Conservation (phyloP, 1,284 basidiomycete genomes). For the Apiotrichum gracile region DNA sequence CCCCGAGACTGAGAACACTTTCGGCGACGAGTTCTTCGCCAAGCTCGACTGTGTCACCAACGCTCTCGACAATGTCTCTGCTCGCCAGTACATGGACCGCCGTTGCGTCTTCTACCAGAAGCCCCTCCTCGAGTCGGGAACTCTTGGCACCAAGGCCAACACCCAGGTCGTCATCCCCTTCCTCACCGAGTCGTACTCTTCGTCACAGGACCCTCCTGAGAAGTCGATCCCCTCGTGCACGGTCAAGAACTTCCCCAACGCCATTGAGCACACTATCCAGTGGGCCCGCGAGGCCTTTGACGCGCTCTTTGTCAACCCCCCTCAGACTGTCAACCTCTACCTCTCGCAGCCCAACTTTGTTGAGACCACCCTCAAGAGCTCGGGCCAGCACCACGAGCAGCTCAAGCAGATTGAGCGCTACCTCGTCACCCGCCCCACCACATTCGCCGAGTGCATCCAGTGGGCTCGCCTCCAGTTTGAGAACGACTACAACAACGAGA, state of each 20-base stretch:
- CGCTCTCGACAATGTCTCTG: constrained; percentile 95
- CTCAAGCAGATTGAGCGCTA: constrained; percentile 84
- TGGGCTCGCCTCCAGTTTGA: constrained; percentile 98
- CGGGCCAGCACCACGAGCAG: constrained; percentile 84
- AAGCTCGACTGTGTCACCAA: constrained; percentile 95
- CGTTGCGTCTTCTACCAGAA: constrained; percentile 97
- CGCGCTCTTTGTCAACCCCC: constrained; percentile 86
- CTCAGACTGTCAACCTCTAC: constrained; percentile 92
- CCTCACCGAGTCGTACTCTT: constrained; percentile 94
- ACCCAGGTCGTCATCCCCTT: constrained; percentile 94
- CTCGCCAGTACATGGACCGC: constrained; percentile 98
- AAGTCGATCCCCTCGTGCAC: constrained; percentile 98
- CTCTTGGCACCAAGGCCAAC: constrained; percentile 97
- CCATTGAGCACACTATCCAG: constrained; percentile 98
- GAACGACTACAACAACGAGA: constrained; percentile 88
- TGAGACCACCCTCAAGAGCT: constrained; percentile 82
- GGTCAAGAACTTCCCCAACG: constrained; percentile 98
- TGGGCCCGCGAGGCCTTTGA: constrained; percentile 96
- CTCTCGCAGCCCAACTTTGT: constrained; percentile 95
- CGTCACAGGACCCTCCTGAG: constrained; percentile 98
- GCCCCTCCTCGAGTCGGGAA: constrained; percentile 94
- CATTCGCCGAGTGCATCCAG: constrained; percentile 93
- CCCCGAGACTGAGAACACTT: constrained; percentile 84
- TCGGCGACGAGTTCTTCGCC: constrained; percentile 83
- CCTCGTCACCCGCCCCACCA: constrained; percentile 86